Base-by-base conservation (phyloP, 208 protist species). In the Herpetomonas tarakana region DNA sequence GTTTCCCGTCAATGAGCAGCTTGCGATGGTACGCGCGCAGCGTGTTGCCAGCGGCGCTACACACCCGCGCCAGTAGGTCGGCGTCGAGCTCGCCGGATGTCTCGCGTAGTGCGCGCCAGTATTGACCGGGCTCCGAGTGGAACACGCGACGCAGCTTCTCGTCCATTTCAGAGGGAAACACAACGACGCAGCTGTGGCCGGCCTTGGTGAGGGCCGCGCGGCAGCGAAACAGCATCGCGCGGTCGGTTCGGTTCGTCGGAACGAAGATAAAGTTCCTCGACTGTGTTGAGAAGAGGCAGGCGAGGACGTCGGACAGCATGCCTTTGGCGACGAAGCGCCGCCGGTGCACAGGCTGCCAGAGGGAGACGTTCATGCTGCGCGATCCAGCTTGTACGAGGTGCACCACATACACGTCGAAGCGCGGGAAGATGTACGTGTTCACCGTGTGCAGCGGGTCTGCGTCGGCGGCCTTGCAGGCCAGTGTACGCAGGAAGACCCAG, bases 171-270 rank as follows among this genome's bases (percentile, higher is more conserved):
- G 88, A 90, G 22, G 84, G 72, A 50, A 91, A 94, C 21, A 87
- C 74, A 16, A 94, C 58, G 11, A 74, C 62, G 56, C 84, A 92
- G 2, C 55, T 4, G 25, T 71, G 47, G 7, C 83, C 82, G 35
- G 60, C 62, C 68, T 91, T 92, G 26, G 59, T 69, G 12, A 94
- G 59, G 0, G 88, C 88, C 0, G 84, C 76, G 47, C 83, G 84
- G 44, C 88, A 94, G 44, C 81, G 81, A 24, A 88, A 79, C 52
- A 94, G 78, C 54, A 68, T 57, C 35, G 81, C 69, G 54, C 88
- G 84, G 72, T 94, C 88, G 2, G 84, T 92, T 52, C 88, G 82
- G 49, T 86, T 84, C n/a, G 88, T 94, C 14, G 88, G 88, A 49
- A 94, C 29, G 24, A 94, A 70, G 52, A 94, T 94, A 49, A 94